phyloP scores from a whole-genome alignment of 208 protist genomes.

The Leishmania braziliensis region DNA sequence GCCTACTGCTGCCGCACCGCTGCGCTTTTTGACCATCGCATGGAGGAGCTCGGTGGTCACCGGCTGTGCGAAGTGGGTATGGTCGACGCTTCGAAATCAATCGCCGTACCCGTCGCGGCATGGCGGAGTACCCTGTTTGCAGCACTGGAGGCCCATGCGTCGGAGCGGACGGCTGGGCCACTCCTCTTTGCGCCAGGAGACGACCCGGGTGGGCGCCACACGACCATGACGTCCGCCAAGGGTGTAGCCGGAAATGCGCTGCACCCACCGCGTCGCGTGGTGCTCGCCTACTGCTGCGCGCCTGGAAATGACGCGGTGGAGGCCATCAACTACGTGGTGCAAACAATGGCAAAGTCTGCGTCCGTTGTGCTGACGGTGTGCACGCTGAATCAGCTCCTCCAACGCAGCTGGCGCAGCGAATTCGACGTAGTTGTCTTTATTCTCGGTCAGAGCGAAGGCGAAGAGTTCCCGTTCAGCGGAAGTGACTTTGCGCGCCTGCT shows the following conservation, averaged over 20 bases:
- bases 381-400: constrained; percentile 37
- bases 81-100: constrained; percentile 20
- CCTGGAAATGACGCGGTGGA: constrained; percentile 19
- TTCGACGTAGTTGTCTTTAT: constrained; percentile 49
- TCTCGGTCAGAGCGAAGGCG: constrained; percentile 33
- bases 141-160: constrained; percentile 16
- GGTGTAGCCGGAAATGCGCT: constrained; percentile 4
- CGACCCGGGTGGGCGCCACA: too few relatives aligned
- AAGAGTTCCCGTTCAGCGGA: constrained; percentile 52
- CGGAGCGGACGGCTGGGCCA: not conserved
- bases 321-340: constrained; percentile 21
- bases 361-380: constrained; percentile 13
- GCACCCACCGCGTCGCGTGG: not conserved
- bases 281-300: constrained; percentile 30
- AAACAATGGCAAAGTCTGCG: constrained; percentile 20
- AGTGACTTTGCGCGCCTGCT: constrained; percentile 44
- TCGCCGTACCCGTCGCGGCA: constrained; percentile 34
- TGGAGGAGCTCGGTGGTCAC: constrained; percentile 36
- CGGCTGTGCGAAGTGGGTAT: constrained; percentile 32
- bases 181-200: not conserved
- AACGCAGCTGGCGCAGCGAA: constrained; percentile 42
- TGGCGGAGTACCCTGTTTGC: constrained; percentile 43
- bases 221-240: not conserved
- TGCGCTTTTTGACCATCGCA: constrained; percentile 34
- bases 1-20: constrained; percentile 38